Evolutionary conservation across 306 rosid species (phyloP), one percentile per base, ranked within the genome.

Genomic region (Vigna radiata): DNA sequence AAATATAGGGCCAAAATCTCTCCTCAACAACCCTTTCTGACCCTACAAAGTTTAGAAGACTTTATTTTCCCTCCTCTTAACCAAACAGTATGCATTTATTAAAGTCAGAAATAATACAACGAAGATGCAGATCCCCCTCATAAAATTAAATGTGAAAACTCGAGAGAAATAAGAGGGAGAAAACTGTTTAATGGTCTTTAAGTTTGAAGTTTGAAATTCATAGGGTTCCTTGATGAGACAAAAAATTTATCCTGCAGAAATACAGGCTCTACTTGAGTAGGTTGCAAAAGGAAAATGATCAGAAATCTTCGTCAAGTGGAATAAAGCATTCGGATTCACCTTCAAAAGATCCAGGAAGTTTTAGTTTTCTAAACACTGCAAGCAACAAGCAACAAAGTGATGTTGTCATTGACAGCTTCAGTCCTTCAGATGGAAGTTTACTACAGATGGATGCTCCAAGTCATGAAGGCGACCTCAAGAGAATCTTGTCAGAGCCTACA

Each of bases 191-290:
- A 25, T 77, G 49, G 69, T 62, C 49, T 64, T 8, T 10, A 56
- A 33, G 46, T 44, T 52, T 69, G 1, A 58, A 58, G 70, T 68
- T 69, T 68, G 78, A 56, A 29, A 75, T 7, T 76, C 65, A 19
- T 68, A 70, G 49, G 17, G 25, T 62, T 74, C 72, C 73, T 81
- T 63, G 75, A 75, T 44, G 63, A 73, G 72, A 59, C n/a, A 63
- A 19, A 33, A 13, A 15, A 36, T 23, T 79, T 37, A 16, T 63
- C 73, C 12, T 84, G 86, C 93, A 93, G 97, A 93, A 93, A 81
- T 93, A 93, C 64, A 87, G 97, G 71, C 97, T 93, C 73, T 93
- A 93, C 84, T 80, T 90, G 91, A 79, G 94, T 77, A 82, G 97
- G 83, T 77, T 93, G 76, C 94, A 79, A 58, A 90, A 86, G 68